Conservation (phyloP, 2,329 filamentous ascomycete species). For the Pleoardoris graminearum region DNA sequence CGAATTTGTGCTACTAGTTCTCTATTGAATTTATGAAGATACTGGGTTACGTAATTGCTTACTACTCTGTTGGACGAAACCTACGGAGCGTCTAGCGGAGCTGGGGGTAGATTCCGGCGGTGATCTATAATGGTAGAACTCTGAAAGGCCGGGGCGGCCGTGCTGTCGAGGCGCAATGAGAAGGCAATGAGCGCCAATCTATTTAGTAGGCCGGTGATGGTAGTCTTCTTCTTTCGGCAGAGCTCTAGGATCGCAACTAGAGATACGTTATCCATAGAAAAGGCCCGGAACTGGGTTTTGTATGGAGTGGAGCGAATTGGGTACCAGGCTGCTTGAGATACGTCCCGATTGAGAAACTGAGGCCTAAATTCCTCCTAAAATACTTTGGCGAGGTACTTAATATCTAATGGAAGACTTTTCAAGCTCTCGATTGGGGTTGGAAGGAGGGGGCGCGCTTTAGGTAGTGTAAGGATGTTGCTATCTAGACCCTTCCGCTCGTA, state of each 20-base stretch:
- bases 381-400: constrained; percentile 15
- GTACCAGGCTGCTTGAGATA: constrained; percentile 17
- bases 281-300: constrained; percentile 20
- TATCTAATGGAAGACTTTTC: constrained; percentile 19
- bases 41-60: constrained; percentile 22
- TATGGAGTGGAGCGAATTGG: constrained; percentile 17
- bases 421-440: constrained; percentile 31
- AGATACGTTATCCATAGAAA: constrained; percentile 17
- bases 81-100: constrained; percentile 22
- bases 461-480: constrained; percentile 26
- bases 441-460: constrained; percentile 25
- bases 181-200: constrained; percentile 23
- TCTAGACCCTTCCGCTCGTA: constrained; percentile 24
- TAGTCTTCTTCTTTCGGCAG: constrained; percentile 26
- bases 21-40: constrained; percentile 21
- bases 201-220: constrained; percentile 23
- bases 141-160: constrained; percentile 21
- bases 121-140: constrained; percentile 23
- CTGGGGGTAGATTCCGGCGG: constrained; percentile 21
- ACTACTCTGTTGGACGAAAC: constrained; percentile 15
- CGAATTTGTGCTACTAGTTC: constrained; percentile 26
- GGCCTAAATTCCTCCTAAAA: constrained; percentile 19
- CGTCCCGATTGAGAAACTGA: constrained; percentile 15
- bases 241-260: constrained; percentile 19
- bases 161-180: constrained; percentile 18